Base-by-base conservation (phyloP, 345 rosid species). In the Gossypium australe region DNA sequence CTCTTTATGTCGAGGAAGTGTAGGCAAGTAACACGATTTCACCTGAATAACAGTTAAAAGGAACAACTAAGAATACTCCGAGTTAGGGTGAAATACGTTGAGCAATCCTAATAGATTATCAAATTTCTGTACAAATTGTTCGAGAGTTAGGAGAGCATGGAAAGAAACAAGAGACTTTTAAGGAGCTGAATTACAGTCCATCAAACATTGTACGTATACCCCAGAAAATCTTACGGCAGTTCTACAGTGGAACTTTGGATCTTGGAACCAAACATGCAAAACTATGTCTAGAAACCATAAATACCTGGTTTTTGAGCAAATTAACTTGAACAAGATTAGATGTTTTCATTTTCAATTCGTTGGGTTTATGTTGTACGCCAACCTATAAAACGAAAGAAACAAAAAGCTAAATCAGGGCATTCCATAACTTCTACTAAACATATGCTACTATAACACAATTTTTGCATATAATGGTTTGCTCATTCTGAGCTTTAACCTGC, bases 261-360 rank as follows among this genome's bases (percentile, higher is more conserved):
- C 63, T 68, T 12, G 25, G 7, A 75, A 44, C 65, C 71, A 43
- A 72, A 75, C 24, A 62, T n/a, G 11, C 59, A 69, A 5, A 67
- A 69, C 63, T 56, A 60, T 60, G 41, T 29, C 63, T 48, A 60
- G 61, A 70, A 52, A 48, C 45, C 49, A 72, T 12, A 75, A 64
- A 68, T 48, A 92, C 99, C 99, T 91, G 99, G 79, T 89, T 89
- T 83, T 85, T 87, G 61, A 76, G 78, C 84, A 95, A 87, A 79
- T 91, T 88, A 60, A 95, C 89, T 71, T 78, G 89, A 72, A 95
- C 86, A 79, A 93, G 93, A 76, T 86, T 88, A 47, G 90, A 91
- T 66, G 98, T 78, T 85, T 85, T 95, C 47, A 95, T 74, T 87
- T 88, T 95, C 84, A 91, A 78, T 79, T 95, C 97, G 63, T 80